Evolutionary conservation across 148 eudicot genomes (phyloP), one percentile per base, ranked within the genome.

Genomic region (Chenopodium berlandieri): DNA sequence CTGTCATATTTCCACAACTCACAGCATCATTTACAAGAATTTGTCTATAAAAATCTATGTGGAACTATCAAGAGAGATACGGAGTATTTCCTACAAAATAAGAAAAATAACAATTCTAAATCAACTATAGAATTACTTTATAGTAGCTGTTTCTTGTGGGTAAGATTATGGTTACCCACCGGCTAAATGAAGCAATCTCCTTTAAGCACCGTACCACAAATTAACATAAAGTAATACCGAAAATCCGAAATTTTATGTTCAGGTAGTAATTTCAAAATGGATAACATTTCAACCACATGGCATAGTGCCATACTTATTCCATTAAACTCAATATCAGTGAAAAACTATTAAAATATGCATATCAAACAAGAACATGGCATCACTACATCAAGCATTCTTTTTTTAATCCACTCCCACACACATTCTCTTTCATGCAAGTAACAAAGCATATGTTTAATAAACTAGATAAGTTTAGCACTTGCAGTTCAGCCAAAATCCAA

Each of bases 1-100:
- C 96, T 92, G 88, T 56, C 81, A 84, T 83, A 30, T 74, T 81
- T 40, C 27, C 80, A 47, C 47, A 84, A 71, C n/a, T 32, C 34
- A 67, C 37, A 30, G 9, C 46, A 50, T 79, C 50, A 84, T 17
- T 46, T 32, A 34, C n/a, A 70, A 3, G 44, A 71, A 32, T 79
- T 56, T 10, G 72, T 47, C 9, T 75, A 69, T 68, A 17, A 40
- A 56, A 65, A 54, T 12, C 5, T 14, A 56, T 14, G 62, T 14
- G 22, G 22, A 56, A 19, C 62, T 56, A 14, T 56, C 7, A 14
- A 56, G 3, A 56, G 19, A 17, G 6, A 56, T 56, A 40, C 44
- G 0, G 6, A 40, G 56, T 52, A 14, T 56, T 56, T 56, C 62
- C 17, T 14, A 14, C 62, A 17, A 14, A 16, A 56, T 14, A 56